Base-by-base conservation (phyloP, 2,329 filamentous ascomycete genomes). In the Aspergillus sp. region DNA sequence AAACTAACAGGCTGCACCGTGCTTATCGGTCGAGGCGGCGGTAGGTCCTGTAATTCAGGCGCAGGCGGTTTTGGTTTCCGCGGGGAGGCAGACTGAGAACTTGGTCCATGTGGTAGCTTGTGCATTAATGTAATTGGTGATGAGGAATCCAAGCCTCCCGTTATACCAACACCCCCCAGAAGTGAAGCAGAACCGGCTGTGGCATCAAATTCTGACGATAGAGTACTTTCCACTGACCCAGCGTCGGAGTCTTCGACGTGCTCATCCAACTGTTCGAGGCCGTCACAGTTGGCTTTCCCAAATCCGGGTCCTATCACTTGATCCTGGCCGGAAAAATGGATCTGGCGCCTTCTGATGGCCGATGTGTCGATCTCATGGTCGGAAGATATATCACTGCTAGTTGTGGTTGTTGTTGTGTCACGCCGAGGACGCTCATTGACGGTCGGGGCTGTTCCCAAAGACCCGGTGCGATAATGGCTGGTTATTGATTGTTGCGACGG, bases 311-410 rank as follows among this genome's bases (percentile, higher is more conserved):
- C 70, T n/a, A 72, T 65, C 26, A 75, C 58, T 59, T 76, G 69
- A 54, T 74, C 67, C 55, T 70, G 64, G 3, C 60, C 63, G n/a
- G 76, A 73, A 56, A 77, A 78, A 44, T 81, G 78, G 41, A 84
- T 77, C 52, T 83, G 77, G 50, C 82, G 80, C 59, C 80, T 79
- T 64, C 78, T 81, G 69, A 83, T 84, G 1, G 77, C 73, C 7
- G 78, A 76, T 0, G 80, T 75, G 50, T 85, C 83, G 30, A 82
- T 69, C 60, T 88, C 85, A 62, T 86, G 87, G 59, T 88, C 85
- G 1, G 85, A 86, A 0, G 85, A 87, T 75, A 88, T 78, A 44
- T 88, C 85, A 63, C 85, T 87, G 67, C 85, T 88, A 4, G 85
- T 87, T 9, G 84, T 81, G 0, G 85, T 88, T 15, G 85, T 88